Percentiles rank a stretch among this genome's conserved stretches.
phyloP scores from a whole-genome alignment of 805 yeast genomes.

The Lachancea lanzarotensis region DNA sequence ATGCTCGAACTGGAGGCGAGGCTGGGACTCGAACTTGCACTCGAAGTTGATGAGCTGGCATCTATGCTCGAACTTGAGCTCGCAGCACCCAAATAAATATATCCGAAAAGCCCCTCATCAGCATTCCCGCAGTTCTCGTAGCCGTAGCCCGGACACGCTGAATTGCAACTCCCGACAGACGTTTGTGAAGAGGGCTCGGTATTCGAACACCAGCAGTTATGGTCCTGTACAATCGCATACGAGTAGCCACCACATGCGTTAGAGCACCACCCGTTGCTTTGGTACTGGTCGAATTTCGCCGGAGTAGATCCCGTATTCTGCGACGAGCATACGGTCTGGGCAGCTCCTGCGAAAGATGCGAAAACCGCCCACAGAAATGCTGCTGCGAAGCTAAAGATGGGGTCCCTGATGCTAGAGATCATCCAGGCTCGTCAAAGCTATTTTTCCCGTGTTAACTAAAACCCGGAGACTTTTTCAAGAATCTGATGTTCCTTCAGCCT shows the following conservation, averaged over 20 bases:
- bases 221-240: constrained; percentile 24
- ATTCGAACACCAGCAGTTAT: constrained; percentile 27
- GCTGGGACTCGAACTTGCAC: not conserved
- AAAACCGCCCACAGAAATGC: constrained; percentile 3
- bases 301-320: constrained; percentile 12
- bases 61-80: not conserved
- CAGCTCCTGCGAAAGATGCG: constrained; percentile 1
- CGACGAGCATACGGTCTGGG: constrained; percentile 12
- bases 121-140: constrained; percentile 24
- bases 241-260: constrained; percentile 17
- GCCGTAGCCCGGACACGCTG: constrained; percentile 24
- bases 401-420: not conserved
- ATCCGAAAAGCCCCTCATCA: constrained; percentile 18
- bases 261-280: constrained; percentile 23
- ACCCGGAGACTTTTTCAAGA: too few species aligned
- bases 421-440: not conserved
- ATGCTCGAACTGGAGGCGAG: not conserved
- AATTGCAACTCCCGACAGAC: constrained; percentile 16
- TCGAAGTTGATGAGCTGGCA: not conserved
- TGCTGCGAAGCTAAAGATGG: not conserved
- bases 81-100: constrained; percentile 15
- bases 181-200: constrained; percentile 14
- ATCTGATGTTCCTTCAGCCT: too few species aligned
- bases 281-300: constrained; percentile 9
- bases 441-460: not conserved